phyloP scores from a whole-genome alignment of 306 rosid species.

The Acacia crassicarpa region DNA sequence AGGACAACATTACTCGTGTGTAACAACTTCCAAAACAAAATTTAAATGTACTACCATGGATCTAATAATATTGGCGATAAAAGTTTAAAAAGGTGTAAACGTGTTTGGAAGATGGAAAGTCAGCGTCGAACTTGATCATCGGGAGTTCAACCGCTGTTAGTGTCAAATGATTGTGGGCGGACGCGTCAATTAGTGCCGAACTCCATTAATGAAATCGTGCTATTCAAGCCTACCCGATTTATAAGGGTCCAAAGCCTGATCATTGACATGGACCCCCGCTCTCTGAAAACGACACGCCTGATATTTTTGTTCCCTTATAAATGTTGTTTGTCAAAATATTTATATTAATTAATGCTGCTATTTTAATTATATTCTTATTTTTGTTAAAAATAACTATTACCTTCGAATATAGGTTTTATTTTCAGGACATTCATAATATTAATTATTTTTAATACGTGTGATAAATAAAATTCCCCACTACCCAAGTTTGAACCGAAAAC shows the following conservation, averaged over 20 bases:
- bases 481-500: neutral
- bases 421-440: neutral
- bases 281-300: neutral
- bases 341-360: too few relatives aligned
- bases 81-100: neutral
- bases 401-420: neutral
- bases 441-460: neutral
- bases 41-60: too few relatives aligned
- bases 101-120: neutral
- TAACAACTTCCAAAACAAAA: too few relatives aligned
- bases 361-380: neutral
- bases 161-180: neutral
- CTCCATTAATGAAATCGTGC: neutral
- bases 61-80: too few relatives aligned
- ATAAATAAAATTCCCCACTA: neutral
- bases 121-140: neutral
- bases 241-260: neutral
- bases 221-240: neutral
- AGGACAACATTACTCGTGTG: fast-evolving
- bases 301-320: neutral
- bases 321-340: too few relatives aligned
- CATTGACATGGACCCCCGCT: neutral
- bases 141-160: neutral
- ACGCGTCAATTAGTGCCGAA: neutral
- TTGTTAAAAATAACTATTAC: neutral